Conservation (phyloP, 2,329 filamentous ascomycete species). For the Stenocarpella maydis region DNA sequence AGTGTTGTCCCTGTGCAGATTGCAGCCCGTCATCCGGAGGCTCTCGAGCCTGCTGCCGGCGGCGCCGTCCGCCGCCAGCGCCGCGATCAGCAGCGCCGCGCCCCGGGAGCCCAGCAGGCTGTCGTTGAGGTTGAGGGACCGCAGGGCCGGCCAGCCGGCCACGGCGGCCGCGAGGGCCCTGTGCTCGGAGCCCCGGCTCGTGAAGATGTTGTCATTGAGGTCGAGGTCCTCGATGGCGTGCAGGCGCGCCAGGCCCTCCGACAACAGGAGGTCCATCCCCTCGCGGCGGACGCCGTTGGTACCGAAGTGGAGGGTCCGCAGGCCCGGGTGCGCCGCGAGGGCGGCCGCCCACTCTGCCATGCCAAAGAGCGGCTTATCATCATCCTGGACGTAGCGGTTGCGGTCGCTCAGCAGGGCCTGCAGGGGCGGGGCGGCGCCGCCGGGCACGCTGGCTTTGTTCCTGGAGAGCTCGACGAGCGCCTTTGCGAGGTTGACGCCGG, state of each 20-base stretch:
- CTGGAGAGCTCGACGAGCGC: not conserved
- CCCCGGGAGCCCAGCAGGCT: not conserved
- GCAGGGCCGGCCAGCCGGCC: not conserved
- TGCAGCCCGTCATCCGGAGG: not conserved
- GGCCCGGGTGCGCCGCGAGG: not conserved
- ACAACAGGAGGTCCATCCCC: not conserved
- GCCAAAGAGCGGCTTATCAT: not conserved
- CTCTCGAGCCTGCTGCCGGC: not conserved
- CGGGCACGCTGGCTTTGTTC: not conserved
- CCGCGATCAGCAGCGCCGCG: constrained; percentile 8
- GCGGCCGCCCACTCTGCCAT: constrained; percentile 4
- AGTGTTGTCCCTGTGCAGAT: not conserved
- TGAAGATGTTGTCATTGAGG: not conserved
- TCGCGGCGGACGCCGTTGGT: not conserved
- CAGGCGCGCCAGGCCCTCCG: not conserved
- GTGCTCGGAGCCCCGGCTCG: not conserved
- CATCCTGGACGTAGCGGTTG: not conserved
- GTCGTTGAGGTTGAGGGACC: not conserved
- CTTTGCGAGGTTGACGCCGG: not conserved
- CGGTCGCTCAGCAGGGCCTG: not conserved
- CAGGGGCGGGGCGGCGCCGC: not conserved
- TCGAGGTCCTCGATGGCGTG: not conserved
- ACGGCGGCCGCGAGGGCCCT: not conserved
- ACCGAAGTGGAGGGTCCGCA: not conserved
- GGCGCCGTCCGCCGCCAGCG: constrained; percentile 3